Conservation (phyloP, 2,329 filamentous ascomycete species). For the Camptophora hylomeconis region DNA sequence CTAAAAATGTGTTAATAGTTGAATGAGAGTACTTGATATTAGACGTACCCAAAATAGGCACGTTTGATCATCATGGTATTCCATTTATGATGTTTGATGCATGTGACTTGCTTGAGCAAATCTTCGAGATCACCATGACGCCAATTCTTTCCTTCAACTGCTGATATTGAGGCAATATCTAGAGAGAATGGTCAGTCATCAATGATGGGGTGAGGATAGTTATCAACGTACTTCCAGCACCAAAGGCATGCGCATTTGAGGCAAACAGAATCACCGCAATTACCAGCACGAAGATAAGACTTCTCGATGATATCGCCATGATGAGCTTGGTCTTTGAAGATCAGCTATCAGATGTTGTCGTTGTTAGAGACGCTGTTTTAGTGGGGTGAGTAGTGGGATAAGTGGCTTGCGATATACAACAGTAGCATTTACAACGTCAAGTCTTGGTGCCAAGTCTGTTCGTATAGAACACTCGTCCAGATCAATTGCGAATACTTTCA, state of each 20-base stretch:
- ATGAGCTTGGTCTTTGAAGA: not conserved
- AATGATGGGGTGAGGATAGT: not conserved
- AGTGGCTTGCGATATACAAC: too few species aligned
- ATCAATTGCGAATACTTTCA: too few species aligned
- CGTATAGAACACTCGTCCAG: too few species aligned
- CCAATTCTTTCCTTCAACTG: slow-evolving; percentile 39
- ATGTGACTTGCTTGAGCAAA: slow-evolving; percentile 63
- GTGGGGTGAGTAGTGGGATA: too few species aligned
- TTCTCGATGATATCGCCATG: slow-evolving; percentile 12
- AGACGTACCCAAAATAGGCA: slow-evolving; percentile 50
- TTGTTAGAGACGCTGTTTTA: not conserved
- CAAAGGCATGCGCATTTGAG: slow-evolving; percentile 29
- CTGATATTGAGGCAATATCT: slow-evolving; percentile 38
- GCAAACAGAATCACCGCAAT: slow-evolving; percentile 26
- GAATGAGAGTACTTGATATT: slow-evolving; percentile 1
- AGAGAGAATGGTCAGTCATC: slow-evolving; percentile 6
- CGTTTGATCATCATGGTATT: slow-evolving; percentile 64
- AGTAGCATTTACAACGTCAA: too few species aligned
- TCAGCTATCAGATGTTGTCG: not conserved
- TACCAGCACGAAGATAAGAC: slow-evolving; percentile 16
- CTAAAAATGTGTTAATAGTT: slow-evolving; percentile 11
- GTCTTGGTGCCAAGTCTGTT: too few species aligned
- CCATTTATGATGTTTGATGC: slow-evolving; percentile 74
- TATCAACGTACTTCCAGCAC: slow-evolving; percentile 29
- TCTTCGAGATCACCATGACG: slow-evolving; percentile 62